Conservation (phyloP, 176 grass and related monocot genomes). For the Thinopyrum elongatum region DNA sequence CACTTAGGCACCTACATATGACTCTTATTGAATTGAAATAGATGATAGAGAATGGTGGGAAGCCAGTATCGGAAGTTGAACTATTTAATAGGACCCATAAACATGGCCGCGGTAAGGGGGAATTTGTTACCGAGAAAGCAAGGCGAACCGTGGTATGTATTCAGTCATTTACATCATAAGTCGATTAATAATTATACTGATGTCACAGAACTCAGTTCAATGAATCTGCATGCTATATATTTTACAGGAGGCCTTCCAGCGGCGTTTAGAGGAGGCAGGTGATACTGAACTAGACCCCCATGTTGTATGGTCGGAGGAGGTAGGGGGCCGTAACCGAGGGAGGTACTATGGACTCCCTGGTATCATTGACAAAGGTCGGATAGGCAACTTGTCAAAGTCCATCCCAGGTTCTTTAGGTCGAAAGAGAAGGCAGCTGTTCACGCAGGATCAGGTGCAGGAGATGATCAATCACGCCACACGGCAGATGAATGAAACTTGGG, state of each 20-base stretch:
- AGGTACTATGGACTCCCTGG: conserved; percentile 37
- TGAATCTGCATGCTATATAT: neutral
- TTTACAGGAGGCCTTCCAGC: conserved; percentile 36
- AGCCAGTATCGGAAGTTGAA: conserved; percentile 32
- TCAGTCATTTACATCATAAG: neutral
- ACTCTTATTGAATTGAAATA: conserved; percentile 25
- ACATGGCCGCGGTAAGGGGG: conserved; percentile 25
- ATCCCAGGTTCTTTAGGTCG: neutral
- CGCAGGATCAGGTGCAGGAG: conserved; percentile 31
- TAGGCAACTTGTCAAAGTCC: conserved; percentile 27
- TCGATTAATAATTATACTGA: neutral
- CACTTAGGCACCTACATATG: conserved; percentile 6
- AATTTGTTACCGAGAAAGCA: conserved; percentile 38
- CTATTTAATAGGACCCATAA: conserved; percentile 48
- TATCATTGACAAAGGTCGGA: conserved; percentile 36
- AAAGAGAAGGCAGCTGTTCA: conserved; percentile 23
- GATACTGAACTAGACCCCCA: conserved; percentile 31
- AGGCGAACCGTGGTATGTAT: conserved; percentile 26
- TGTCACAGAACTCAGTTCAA: neutral
- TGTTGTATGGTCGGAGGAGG: conserved; percentile 29
- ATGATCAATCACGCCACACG: conserved; percentile 35
- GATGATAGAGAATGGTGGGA: conserved; percentile 46
- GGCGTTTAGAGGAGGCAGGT: conserved; percentile 29
- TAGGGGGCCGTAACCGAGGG: conserved; percentile 14
- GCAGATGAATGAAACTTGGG: conserved; percentile 39